Evolutionary conservation across 305 asterid species (phyloP), one percentile per base, ranked within the genome.

Genomic region (Fraxinus xanthoxyloides): DNA sequence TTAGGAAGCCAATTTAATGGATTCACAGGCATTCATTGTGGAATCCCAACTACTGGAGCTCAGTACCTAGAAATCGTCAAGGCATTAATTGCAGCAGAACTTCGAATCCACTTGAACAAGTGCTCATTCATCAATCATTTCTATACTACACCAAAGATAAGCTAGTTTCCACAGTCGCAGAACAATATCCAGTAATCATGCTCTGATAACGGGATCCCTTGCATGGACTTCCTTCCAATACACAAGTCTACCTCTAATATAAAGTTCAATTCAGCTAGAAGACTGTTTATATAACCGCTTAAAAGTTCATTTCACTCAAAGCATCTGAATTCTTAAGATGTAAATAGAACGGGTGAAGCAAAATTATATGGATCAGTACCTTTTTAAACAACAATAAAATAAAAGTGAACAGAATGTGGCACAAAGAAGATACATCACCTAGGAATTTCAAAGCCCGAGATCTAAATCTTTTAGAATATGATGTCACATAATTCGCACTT

Each of bases 1-100:
- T 86, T 79, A 63, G 10, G 15, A 72, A 77, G 84, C 78, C 80
- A 80, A 84, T 32, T 80, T 46, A 83, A 77, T n/a, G 76, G 70
- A 61, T 61, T 61, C 70, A 61, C 70, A 26, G 30, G 61, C 73
- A 65, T 26, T 65, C 7, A 3, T 28, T 79, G 80, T 79, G 63
- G 26, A 21, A 77, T 83, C 72, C 77, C 51, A 30, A 84, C 10
- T 12, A 24, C 70, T 19, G 38, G 56, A 40, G 79, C 80, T 72
- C 24, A 32, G 31, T 32, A 36, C 74, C 84, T 75, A 73, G 12
- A 79, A 75, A 70, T 48, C 56, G 67, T 54, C 74, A 40, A 28
- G 12, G 24, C 48, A 48, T 34, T 81, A 59, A 65, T 23, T 65
- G 73, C 35, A 5, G 17, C 19, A 34, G 1, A 65, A 65, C 35